Base-by-base conservation (phyloP, 306 rosid genomes). In the Trifolium repens region DNA sequence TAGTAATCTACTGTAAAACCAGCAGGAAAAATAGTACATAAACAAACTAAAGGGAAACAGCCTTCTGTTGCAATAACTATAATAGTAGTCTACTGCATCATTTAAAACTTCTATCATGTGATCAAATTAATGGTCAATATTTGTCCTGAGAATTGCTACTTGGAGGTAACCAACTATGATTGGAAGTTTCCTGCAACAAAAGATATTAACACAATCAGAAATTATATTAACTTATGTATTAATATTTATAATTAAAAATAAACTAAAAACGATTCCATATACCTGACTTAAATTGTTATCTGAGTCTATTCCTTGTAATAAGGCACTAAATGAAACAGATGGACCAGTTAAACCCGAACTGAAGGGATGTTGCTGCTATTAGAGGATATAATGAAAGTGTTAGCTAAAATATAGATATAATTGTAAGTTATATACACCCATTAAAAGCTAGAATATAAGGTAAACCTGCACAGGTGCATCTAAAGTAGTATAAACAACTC, bases 241-340 rank as follows among this genome's bases (percentile, higher is more conserved):
- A 22, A 22, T 22, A 46, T 5, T 13, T 46, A 13, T 12, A 12
- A 46, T 11, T 46, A 8, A 46, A 46, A 46, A 46, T 46, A 46
- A 46, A 46, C 5, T 11, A 46, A 4, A 8, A 35, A 14, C 2
- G 9, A 16, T 53, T 26, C 26, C 3, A 37, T 8, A 35, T 39
- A 58, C 37, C 64, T 64, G 69, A 37, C 27, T 35, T 35, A 64
- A 64, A 64, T 64, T 37, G 12, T 35, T 64, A 37, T 4, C 16
- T 17, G 69, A 4, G 30, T 6, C 1, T 3, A 37, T 37, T 37
- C 49, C 49, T 7, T n/a, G 69, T 64, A 37, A 16, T 26, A 37
- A 8, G 14, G 4, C 10, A 8, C 5, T 37, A 12, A 35, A 37
- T 35, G 49, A 12, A 64, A 16, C 14, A 16, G 30, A 64, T 64